phyloP scores from a whole-genome alignment of 257 asterid species.

The Solanum medicagineum region DNA sequence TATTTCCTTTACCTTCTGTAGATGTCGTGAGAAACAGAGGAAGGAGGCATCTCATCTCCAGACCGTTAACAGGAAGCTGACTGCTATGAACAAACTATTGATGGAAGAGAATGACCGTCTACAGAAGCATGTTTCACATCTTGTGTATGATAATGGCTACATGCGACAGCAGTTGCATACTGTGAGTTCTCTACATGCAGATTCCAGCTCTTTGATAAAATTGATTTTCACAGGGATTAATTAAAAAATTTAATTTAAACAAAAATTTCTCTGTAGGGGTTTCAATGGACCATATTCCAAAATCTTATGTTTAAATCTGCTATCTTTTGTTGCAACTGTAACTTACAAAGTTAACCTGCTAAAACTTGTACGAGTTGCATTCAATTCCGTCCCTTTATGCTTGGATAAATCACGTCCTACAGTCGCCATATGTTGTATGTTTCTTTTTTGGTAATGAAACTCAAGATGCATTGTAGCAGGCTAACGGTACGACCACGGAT shows the following conservation, averaged over 20 bases:
- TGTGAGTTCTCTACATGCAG: conserved; percentile 25
- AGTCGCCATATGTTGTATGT: background rate
- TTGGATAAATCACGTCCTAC: background rate
- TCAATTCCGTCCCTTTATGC: background rate
- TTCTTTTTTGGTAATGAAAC: background rate
- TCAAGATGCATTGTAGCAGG: conserved; percentile 25
- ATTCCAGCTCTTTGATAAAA: background rate
- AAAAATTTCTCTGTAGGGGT: background rate
- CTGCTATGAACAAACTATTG: conserved; percentile 85
- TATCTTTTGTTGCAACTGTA: background rate
- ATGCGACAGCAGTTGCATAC: conserved; percentile 69
- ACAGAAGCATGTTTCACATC: conserved; percentile 79
- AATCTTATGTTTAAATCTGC: background rate
- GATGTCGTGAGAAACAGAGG: conserved; percentile 94
- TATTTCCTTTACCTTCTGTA: conserved; percentile 1
- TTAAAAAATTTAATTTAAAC: background rate
- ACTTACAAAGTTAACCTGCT: background rate
- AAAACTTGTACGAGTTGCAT: background rate
- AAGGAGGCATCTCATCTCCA: conserved; percentile 83
- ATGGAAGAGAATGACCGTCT: conserved; percentile 97
- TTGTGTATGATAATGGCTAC: conserved; percentile 82
- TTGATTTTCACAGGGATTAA: background rate
- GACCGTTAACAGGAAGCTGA: conserved; percentile 71
- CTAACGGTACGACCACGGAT: conserved; percentile 61
- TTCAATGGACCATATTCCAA: background rate